Conservation (phyloP, 139 green algal species). For the Chlamydomonas incerta region DNA sequence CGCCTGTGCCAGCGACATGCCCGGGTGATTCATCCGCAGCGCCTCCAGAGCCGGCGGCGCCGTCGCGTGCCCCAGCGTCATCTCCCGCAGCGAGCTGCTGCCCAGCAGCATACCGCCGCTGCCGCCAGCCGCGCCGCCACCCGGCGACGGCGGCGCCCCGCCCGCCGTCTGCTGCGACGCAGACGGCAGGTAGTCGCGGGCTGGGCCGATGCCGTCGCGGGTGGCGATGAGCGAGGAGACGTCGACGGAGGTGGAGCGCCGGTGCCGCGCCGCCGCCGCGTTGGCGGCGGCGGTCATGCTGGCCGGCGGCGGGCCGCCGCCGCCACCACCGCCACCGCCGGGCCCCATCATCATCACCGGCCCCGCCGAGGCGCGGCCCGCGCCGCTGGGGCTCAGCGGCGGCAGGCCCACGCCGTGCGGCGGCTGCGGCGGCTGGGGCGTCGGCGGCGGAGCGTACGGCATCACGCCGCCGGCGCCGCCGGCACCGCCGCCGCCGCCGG, state of each 20-base stretch:
- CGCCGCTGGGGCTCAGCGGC: not conserved
- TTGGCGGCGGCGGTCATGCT: too few species aligned
- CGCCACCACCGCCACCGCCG: not conserved
- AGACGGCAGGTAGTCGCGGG: conserved; percentile 22
- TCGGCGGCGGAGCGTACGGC: not conserved
- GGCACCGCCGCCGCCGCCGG: not conserved
- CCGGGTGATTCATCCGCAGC: conserved; percentile 11
- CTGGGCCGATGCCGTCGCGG: conserved; percentile 32
- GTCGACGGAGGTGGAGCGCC: conserved; percentile 23
- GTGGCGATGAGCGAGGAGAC: conserved; percentile 37
- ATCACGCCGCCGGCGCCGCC: not conserved
- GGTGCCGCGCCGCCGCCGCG: not conserved
- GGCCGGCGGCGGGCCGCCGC: not conserved
- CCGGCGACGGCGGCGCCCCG: not conserved
- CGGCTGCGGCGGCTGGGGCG: not conserved
- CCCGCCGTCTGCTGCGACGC: not conserved
- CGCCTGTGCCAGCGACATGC: conserved; percentile 27
- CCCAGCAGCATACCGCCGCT: not conserved
- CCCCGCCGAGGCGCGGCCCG: not conserved
- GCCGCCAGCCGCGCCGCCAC: not conserved
- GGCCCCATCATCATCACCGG: not conserved
- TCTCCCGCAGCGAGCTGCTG: not conserved
- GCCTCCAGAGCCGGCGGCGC: conserved; percentile 12
- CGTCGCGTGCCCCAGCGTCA: not conserved
- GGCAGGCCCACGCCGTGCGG: not conserved